Base-by-base conservation (phyloP, 768 basidiomycete genomes). In the Neoboletus magnificus region DNA sequence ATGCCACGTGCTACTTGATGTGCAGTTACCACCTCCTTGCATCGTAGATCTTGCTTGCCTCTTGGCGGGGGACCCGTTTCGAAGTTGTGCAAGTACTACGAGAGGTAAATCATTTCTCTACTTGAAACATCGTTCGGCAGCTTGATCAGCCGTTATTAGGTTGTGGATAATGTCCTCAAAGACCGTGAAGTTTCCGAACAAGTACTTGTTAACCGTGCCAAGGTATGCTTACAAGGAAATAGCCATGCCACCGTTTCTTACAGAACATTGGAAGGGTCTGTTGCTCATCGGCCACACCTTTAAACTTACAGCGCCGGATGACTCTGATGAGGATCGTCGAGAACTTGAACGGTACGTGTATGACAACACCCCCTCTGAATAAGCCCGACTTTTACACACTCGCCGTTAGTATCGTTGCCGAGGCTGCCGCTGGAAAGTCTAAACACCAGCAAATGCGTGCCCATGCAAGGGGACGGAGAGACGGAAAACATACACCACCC, bases 61-160 rank as follows among this genome's bases (percentile, higher is more conserved):
- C 96, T 25, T 99, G 97, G 97, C 86, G 94, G 55, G 97, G 96
- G 15, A 96, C 95, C 4, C 85, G 95, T 50, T 84, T 98, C 67
- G 97, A 99, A 74, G 93, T 98, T 40, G 82, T 89, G 22, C 89
- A 93, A 64, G 93, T 98, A 15, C 77, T 96, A 46, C 82, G 93
- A 48, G 86, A 91, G 77, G 83, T 77, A 44, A 47, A 64, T 33
- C 8, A 20, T 32, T 43, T 32, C 23, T 54, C 13, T 37, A 16
- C 23, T 29, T n/a, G 22, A 25, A 48, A 42, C 71, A 18, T 48
- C 6, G 42, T 50, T 25, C 20, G 3, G 30, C 36, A 13, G 22
- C 33, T 45, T 49, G 35, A 57, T 43, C 15, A 11, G 36, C 42
- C 29, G 50, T 27, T 12, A 37, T 37, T 65, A 86, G 79, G 91